Percentiles rank a stretch among this genome's conserved stretches.
Evolutionary conservation across 2,329 filamentous ascomycete genomes (phyloP).

Genomic region (Bipolaris oryzae): DNA sequence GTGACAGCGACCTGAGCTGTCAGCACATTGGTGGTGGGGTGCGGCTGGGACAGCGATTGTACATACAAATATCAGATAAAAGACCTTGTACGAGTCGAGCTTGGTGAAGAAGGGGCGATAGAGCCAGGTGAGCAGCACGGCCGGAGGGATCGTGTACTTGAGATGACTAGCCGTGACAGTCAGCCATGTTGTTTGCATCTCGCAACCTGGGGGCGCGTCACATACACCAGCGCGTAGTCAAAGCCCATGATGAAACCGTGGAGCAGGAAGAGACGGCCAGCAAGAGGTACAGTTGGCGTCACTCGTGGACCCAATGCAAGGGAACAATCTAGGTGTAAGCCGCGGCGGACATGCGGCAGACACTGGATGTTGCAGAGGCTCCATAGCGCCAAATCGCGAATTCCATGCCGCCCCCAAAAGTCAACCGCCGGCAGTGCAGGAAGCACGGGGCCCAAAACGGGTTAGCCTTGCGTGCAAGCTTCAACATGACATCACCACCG

Average conservation of each 20-base stretch:
- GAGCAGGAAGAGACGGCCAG: constrained; percentile 13
- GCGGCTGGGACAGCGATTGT: constrained; percentile 1
- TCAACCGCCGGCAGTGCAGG: constrained; percentile 5
- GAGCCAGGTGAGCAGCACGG: constrained; percentile 63
- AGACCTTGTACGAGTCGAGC: constrained; percentile 67
- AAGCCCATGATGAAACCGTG: constrained; percentile 56
- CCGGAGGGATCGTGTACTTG: constrained; percentile 70
- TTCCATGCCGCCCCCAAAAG: constrained; percentile 4
- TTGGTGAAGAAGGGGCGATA: constrained; percentile 67
- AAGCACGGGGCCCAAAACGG: constrained; percentile 15
- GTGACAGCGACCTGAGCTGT: constrained; percentile 63
- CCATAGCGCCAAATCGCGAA: constrained; percentile 12
- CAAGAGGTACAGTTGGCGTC: constrained; percentile 22
- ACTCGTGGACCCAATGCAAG: constrained; percentile 24
- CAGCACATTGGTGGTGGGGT: constrained; percentile 19
- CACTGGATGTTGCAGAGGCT: constrained; percentile 10
- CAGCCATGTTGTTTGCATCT: constrained; percentile 11
- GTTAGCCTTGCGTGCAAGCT: constrained; percentile 26
- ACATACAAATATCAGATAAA: constrained; percentile 61
- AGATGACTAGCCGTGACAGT: constrained; percentile 58
- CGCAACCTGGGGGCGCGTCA: constrained; percentile 21
- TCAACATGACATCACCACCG: constrained; percentile 39
- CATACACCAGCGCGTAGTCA: constrained; percentile 69
- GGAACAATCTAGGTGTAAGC: constrained; percentile 28
- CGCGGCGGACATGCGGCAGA: constrained; percentile 21